Evolutionary conservation across 2,329 filamentous ascomycete species (phyloP), one percentile per base, ranked within the genome.

Genomic region (Alternaria arborescens): DNA sequence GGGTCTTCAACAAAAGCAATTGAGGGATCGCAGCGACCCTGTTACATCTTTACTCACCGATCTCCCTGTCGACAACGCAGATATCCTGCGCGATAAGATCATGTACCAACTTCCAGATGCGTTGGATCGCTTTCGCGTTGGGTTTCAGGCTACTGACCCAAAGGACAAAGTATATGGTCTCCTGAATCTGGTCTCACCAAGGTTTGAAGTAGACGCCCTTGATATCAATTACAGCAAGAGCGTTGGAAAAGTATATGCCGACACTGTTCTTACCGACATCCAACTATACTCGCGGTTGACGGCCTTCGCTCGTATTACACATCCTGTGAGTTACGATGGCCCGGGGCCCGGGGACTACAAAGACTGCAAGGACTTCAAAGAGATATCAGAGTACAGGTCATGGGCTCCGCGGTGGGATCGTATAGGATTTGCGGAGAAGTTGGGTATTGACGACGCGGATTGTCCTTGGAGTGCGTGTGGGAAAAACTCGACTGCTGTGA

Each of bases 81-180:
- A 22, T 1, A 5, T 22, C 0, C 5, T 22, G 22, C 1, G 22
- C 5, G 22, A 0, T 6, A 24, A 24, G 22, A 1, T 0, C 22
- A 1, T 24, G 22, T 6, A 24, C 0, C 22, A 1, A 5, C 22
- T 24, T 24, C 22, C 6, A 0, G 5, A 24, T 24, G 22, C 22
- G 22, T 1, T 24, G 22, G 22, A 24, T 0, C 1, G 0, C 22
- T 24, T 24, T 24, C 22, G 22, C 5, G 5, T 1, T 24, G 22
- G 22, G 0, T 24, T 24, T 0, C 5, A 6, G 22, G 22, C 22
- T 1, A 0, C 22, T 24, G 0, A 24, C 0, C 22, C 22, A 1
- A 6, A 0, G 5, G 22, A 6, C 22, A 24, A 24, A 24, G 22
- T 24, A 24, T 24, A 24, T 1, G 22, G 22, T 1, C 22, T 24